Evolutionary conservation across 2,329 filamentous ascomycete genomes (phyloP), one percentile per base, ranked within the genome.

Genomic region (Remersonia thermophila): DNA sequence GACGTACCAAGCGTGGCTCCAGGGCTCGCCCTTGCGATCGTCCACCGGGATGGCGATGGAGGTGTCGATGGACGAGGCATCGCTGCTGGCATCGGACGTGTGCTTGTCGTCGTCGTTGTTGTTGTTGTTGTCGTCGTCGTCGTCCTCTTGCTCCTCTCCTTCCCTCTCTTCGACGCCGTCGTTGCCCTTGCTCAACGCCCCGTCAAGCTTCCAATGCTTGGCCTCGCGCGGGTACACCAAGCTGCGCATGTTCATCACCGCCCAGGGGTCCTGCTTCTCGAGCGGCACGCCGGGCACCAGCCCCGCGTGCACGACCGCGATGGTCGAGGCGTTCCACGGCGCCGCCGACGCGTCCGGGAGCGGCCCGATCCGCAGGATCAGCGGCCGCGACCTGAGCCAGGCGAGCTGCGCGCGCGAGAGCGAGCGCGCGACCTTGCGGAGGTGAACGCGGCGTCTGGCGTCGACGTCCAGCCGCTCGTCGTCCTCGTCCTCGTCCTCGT

Each of bases 181-280:
- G 9, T 47, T 40, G n/a, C n/a, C n/a, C n/a, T n/a, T n/a, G n/a
- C n/a, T n/a, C n/a, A n/a, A n/a, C n/a, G n/a, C n/a, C 14, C 9
- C 29, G n/a, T 41, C 33, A 17, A 33, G 46, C 46, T 23, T 38
- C 23, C 35, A 42, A 14, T 45, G 38, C 12, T 36, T 39, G 25
- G 18, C 35, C 10, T 15, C 32, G 7, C 45, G 39, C 13, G 77
- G 60, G 45, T 65, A 67, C 47, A 82, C 67, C 36, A 94, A 71
- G 6, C 77, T 83, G 38, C 86, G 77, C 83, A 98, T 93, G 53
- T 85, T 91, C 86, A 95, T 95, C 28, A 83, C 81, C 35, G 80
- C 78, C 56, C 74, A 77, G 0, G 86, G 80, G 55, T 95, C 69
- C 48, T 80, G 89, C 35, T 70, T 63, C 31, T 78, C 66, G 11